A percentile compares a stretch with the other conserved stretches of the same genome.
Conservation (phyloP, 306 rosid genomes). For the Lathyrus aphaca region DNA sequence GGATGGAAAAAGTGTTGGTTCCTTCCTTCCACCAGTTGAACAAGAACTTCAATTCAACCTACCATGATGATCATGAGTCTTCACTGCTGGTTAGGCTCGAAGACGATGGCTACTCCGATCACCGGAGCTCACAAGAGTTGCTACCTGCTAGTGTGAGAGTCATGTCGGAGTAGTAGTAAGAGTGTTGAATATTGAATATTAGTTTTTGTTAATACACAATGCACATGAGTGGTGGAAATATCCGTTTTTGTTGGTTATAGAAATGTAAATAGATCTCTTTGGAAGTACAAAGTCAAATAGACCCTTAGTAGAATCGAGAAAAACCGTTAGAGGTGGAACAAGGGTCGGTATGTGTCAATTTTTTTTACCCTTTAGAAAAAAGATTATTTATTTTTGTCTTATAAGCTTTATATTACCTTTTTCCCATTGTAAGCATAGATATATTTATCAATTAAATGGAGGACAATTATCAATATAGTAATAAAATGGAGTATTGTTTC, state of each 20-base stretch:
- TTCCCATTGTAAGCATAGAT: conserved; percentile 51
- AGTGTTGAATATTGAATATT: conserved; percentile 19
- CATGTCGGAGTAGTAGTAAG: conserved; percentile 43
- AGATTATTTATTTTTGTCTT: conserved; percentile 45
- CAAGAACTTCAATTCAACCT: conserved; percentile 41
- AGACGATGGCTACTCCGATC: conserved; percentile 53
- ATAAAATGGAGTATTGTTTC: conserved; percentile 61
- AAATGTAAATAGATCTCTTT: conserved; percentile 70
- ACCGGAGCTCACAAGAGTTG: conserved; percentile 52
- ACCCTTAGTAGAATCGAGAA: conserved; percentile 50
- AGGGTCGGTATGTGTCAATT: conserved; percentile 38
- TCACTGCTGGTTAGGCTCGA: conserved; percentile 67
- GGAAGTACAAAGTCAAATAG: conserved; percentile 49
- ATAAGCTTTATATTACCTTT: conserved; percentile 37
- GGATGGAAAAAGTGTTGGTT: conserved; percentile 72
- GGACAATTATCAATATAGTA: conserved; percentile 40
- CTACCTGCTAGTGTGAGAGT: conserved; percentile 67
- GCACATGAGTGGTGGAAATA: conserved; percentile 49
- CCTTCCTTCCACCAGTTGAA: conserved; percentile 77
- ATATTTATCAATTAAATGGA: conserved; percentile 53
- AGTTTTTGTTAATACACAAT: conserved; percentile 25
- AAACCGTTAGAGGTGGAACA: conserved; percentile 55
- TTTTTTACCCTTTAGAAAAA: conserved; percentile 36
- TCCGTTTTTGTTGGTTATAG: conserved; percentile 44
- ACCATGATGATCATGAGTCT: conserved; percentile 44